Evolutionary conservation across 2,329 filamentous ascomycete species (phyloP).

Genomic region (Aspergillus tamarii): DNA sequence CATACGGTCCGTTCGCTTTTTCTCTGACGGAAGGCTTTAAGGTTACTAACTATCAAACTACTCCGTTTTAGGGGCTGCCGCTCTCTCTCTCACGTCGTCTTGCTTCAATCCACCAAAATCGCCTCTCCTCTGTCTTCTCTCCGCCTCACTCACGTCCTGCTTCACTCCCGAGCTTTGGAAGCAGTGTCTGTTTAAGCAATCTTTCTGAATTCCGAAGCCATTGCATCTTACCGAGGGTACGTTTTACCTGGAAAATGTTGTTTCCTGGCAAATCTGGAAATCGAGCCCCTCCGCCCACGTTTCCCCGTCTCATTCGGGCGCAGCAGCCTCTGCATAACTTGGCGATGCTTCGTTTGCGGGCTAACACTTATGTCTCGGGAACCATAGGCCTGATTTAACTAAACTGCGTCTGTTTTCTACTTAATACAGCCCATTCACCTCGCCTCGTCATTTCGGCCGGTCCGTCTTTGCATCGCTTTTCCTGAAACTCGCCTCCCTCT

Average conservation of each 20-base stretch:
- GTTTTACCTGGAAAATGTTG: constrained; percentile 17
- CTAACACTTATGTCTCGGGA: constrained; percentile 16
- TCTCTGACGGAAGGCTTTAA: constrained; percentile 6
- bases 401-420: constrained; percentile 7
- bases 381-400: constrained; percentile 20
- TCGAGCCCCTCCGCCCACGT: constrained; percentile 26
- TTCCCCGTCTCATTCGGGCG: constrained; percentile 13
- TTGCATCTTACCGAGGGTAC: constrained; percentile 20
- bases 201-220: not conserved
- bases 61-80: constrained; percentile 10
- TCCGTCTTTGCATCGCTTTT: not conserved
- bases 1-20: constrained; percentile 4
- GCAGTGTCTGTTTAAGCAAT: not conserved
- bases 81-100: constrained; percentile 9
- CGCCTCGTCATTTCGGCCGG: constrained; percentile 6
- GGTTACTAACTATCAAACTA: constrained; percentile 6
- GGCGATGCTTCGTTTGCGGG: constrained; percentile 15
- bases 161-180: not conserved
- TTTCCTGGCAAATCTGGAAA: constrained; percentile 20
- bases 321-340: constrained; percentile 13
- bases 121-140: constrained; percentile 5
- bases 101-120: constrained; percentile 10
- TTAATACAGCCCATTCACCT: constrained; percentile 15
- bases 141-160: not conserved
- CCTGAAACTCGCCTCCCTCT: not conserved